phyloP scores from a whole-genome alignment of 2,329 filamentous ascomycete species.

The Sphaerulina vaccinii region DNA sequence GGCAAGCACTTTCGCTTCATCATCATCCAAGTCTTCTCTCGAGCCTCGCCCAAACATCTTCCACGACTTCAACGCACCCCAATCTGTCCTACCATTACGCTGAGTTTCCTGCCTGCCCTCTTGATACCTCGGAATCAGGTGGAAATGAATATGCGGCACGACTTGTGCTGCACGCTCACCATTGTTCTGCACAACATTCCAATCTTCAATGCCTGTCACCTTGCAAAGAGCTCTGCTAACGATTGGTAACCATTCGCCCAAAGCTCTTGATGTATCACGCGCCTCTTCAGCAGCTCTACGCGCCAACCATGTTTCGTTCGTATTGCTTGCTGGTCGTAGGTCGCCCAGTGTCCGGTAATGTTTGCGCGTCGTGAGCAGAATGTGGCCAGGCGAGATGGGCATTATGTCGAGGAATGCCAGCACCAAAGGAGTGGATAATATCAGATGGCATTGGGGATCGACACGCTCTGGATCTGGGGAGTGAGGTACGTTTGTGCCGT shows the following conservation, averaged over 20 bases:
- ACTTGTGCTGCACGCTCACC: constrained; percentile 85
- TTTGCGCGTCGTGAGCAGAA: constrained; percentile 74
- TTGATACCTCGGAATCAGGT: constrained; percentile 76
- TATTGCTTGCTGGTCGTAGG: constrained; percentile 42
- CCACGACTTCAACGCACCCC: constrained; percentile 58
- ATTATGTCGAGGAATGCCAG: constrained; percentile 92
- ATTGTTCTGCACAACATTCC: constrained; percentile 96
- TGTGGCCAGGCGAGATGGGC: constrained; percentile 78
- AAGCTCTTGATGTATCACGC: constrained; percentile 27
- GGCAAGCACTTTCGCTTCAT: constrained; percentile 64
- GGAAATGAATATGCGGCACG: constrained; percentile 90
- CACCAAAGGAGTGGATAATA: constrained; percentile 74
- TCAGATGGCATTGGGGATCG: constrained; percentile 52
- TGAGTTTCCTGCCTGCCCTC: constrained; percentile 55
- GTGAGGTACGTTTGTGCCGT: constrained; percentile 37
- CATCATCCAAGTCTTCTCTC: constrained; percentile 72
- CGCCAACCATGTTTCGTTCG: constrained; percentile 19
- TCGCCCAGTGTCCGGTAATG: constrained; percentile 79
- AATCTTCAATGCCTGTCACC: constrained; percentile 73
- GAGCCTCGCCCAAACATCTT: constrained; percentile 79
- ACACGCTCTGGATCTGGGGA: constrained; percentile 37
- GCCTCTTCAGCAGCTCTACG: constrained; percentile 21
- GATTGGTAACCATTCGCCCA: constrained; percentile 62
- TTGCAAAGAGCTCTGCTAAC: constrained; percentile 69
- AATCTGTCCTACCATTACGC: constrained; percentile 49